Base-by-base conservation (phyloP, 2,329 filamentous ascomycete genomes). In the Ophiocordyceps camponoti-floridani region DNA sequence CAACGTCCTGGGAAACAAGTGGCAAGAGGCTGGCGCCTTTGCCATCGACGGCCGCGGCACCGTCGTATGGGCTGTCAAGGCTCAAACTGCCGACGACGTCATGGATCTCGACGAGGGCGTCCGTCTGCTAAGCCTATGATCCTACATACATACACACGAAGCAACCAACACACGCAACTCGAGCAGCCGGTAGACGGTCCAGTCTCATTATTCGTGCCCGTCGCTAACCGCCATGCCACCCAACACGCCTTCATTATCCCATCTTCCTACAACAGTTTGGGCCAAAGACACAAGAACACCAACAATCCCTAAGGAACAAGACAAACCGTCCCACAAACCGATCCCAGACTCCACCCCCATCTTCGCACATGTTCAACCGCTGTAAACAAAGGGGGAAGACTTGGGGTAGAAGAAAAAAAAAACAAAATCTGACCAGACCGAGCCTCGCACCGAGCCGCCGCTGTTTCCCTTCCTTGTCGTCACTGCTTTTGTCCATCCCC, bases 11-110 rank as follows among this genome's bases (percentile, higher is more conserved):
- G 68, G 70, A 2, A 74, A 72, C 51, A 73, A 73, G 58, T 74
- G 71, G 70, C 71, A 73, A 55, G 66, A 71, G 53, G 63, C 67
- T 2, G 69, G 70, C 0, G 63, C 68, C 2, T 74, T 71, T 55
- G 67, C 69, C 4, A 57, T 73, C 3, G 67, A 75, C 47, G 65
- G 65, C 1, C 60, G 63, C 13, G 69, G 68, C 9, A 66, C 62
- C 8, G 64, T 74, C 2, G 59, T 71, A 9, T 75, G 66, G 67
- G 69, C 66, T 4, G 63, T 63, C 4, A 72, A 71, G 53, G 67
- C 67, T 3, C 45, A 57, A 40, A 60, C 65, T 46, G 65, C 65
- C 2, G 70, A 73, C 49, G 70, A 73, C 53, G 54, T 69, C 41
- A 64, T 74, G 64, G 65, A 70, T 48, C 50, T 78, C 58, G 77